Percentiles rank a stretch among this genome's conserved stretches.
Evolutionary conservation across 495 filamentous ascomycete species (phyloP).

Genomic region (Ramalina peruviana): DNA sequence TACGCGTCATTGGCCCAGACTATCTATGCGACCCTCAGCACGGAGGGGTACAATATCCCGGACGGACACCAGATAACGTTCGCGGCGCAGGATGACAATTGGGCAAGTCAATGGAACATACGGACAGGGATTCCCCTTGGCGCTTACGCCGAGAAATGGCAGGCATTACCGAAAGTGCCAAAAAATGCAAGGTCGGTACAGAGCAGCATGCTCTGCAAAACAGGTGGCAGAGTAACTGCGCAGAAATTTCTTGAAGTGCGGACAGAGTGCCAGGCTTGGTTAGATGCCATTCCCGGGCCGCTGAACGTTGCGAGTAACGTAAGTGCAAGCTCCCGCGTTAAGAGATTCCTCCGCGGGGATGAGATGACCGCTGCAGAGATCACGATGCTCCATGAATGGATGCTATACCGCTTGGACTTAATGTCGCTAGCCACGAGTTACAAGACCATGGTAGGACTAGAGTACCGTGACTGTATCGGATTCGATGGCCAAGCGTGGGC

Average conservation of each 20-base stretch:
- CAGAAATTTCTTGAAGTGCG: neutral
- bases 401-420: neutral
- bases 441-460: neutral
- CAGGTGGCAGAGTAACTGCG: neutral
- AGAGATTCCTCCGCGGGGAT: neutral
- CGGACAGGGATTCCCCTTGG: neutral
- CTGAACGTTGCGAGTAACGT: neutral
- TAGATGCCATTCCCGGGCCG: neutral
- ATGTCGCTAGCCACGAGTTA: neutral
- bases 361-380: neutral
- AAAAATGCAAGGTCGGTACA: neutral
- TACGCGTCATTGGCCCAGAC: neutral
- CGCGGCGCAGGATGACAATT: conserved; percentile 14
- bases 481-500: neutral
- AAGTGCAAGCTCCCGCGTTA: neutral
- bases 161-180: neutral
- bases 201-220: neutral
- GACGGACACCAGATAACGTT: conserved; percentile 5
- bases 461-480: neutral
- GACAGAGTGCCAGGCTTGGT: neutral
- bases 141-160: neutral
- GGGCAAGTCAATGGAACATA: conserved; percentile 9
- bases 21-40: neutral
- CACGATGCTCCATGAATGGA: neutral
- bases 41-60: neutral